Percentiles rank a stretch among this genome's conserved stretches.
Evolutionary conservation across 2,329 filamentous ascomycete species (phyloP).

Genomic region (Aspergillus novoparasiticus): DNA sequence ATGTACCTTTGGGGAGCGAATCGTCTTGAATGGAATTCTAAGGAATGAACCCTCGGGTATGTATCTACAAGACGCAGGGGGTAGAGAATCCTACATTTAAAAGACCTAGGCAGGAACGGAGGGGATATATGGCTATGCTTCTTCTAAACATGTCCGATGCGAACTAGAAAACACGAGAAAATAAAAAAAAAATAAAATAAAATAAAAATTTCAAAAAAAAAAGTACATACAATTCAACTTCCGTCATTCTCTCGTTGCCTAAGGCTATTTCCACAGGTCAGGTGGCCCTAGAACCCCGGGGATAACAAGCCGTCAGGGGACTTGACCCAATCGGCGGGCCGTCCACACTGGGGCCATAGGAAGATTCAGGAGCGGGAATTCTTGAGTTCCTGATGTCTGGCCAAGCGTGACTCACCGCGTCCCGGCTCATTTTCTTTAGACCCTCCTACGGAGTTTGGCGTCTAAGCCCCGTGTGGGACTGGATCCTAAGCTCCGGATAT

Average conservation of each 20-base stretch:
- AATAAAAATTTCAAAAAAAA: background rate
- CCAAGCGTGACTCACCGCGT: conserved; percentile 9
- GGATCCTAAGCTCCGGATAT: background rate
- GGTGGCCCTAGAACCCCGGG: conserved; percentile 19
- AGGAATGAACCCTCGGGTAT: conserved; percentile 1
- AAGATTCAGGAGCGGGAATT: conserved; percentile 19
- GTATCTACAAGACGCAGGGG: background rate
- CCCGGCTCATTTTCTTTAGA: conserved; percentile 12
- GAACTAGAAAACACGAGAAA: conserved; percentile 5
- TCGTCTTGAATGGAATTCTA: background rate
- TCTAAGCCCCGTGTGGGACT: conserved; percentile 2
- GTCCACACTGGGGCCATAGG: conserved; percentile 17
- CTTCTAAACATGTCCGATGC: background rate
- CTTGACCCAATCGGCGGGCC: conserved; percentile 18
- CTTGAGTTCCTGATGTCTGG: conserved; percentile 10
- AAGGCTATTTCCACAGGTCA: conserved; percentile 16
- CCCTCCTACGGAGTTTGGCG: conserved; percentile 9
- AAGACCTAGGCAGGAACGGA: background rate
- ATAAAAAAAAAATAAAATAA: background rate
- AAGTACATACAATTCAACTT: conserved; percentile 5
- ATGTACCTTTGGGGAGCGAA: conserved; percentile 2
- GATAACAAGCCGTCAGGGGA: conserved; percentile 10
- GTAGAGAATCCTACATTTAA: background rate
- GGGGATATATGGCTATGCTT: background rate
- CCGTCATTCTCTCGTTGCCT: conserved; percentile 16